A percentile compares a stretch with the other conserved stretches of the same genome.
These are phyloP conservation scores for Coemansia sp. DNA, from an alignment of 192 early-diverging fungal species.

Conservation along the genomic window DNA sequence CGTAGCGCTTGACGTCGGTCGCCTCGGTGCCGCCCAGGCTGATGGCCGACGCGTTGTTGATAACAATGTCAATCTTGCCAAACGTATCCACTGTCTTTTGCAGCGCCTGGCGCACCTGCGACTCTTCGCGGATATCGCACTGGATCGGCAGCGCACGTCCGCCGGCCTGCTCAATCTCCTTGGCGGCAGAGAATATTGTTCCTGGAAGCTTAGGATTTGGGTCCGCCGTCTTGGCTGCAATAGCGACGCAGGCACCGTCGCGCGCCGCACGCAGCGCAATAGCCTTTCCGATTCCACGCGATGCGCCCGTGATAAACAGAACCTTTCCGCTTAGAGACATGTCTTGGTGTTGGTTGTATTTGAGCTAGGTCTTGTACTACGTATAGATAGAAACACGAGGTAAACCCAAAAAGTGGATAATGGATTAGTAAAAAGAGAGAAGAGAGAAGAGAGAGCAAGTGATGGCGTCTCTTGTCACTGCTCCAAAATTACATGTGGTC, in stretches of 20 bases:
- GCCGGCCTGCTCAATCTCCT: constrained; percentile 68
- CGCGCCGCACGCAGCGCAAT: constrained; percentile 66
- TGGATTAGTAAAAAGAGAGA: too few species aligned
- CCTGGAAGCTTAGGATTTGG: constrained; percentile 74
- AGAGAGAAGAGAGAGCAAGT: too few species aligned
- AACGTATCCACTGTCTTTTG: constrained; percentile 63
- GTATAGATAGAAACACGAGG: background rate
- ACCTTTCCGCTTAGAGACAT: constrained; percentile 57
- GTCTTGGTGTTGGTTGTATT: background rate
- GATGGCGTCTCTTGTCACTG: too few species aligned
- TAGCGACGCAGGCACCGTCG: constrained; percentile 67
- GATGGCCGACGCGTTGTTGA: constrained; percentile 82
- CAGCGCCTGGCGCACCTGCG: constrained; percentile 67
- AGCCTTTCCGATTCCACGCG: constrained; percentile 77
- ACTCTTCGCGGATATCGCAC: constrained; percentile 83
- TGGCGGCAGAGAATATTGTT: constrained; percentile 77
- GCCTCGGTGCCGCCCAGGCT: constrained; percentile 59
- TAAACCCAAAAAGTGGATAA: too few species aligned
- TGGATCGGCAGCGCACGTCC: constrained; percentile 72
- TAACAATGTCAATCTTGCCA: constrained; percentile 78
- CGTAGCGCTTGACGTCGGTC: constrained; percentile 62
- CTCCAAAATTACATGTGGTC: too few species aligned
- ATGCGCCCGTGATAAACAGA: constrained; percentile 60
- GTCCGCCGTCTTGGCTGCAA: constrained; percentile 74
- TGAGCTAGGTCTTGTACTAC: background rate